phyloP scores from a whole-genome alignment of 805 yeast species.

The Saccharomycopsis fermentans region DNA sequence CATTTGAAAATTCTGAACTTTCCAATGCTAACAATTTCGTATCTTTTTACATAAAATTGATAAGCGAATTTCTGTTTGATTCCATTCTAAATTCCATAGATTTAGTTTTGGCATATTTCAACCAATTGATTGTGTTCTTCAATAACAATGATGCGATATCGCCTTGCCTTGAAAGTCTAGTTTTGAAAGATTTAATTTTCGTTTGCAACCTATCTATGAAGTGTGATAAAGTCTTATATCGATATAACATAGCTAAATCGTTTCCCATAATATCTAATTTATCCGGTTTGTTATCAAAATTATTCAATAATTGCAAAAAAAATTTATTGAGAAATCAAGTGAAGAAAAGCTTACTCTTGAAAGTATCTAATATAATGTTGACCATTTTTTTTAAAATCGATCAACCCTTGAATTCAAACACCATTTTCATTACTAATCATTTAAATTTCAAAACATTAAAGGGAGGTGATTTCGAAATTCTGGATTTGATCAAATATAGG shows the following conservation, averaged over 20 bases:
- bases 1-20: background rate
- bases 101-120: constrained; percentile 10
- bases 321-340: constrained; percentile 5
- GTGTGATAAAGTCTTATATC: constrained; percentile 3
- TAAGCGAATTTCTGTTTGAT: constrained; percentile 7
- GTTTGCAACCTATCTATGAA: background rate
- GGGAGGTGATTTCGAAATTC: constrained; percentile 5
- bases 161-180: background rate
- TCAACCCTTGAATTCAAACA: constrained; percentile 15
- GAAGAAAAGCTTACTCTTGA: constrained; percentile 9
- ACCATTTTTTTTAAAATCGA: constrained; percentile 13
- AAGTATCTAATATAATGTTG: constrained; percentile 10
- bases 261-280: constrained; percentile 10
- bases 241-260: constrained; percentile 1
- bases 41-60: background rate
- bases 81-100: constrained; percentile 14
- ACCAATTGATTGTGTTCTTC: constrained; percentile 13
- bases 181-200: constrained; percentile 8
- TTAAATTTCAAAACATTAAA: constrained; percentile 8
- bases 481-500: constrained; percentile 12
- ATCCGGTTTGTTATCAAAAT: constrained; percentile 9
- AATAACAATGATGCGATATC: constrained; percentile 13
- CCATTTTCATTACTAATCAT: constrained; percentile 15
- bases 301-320: constrained; percentile 17
- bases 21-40: background rate